Conservation (phyloP, 176 grass and related monocot species). For the Oryza meridionalis region DNA sequence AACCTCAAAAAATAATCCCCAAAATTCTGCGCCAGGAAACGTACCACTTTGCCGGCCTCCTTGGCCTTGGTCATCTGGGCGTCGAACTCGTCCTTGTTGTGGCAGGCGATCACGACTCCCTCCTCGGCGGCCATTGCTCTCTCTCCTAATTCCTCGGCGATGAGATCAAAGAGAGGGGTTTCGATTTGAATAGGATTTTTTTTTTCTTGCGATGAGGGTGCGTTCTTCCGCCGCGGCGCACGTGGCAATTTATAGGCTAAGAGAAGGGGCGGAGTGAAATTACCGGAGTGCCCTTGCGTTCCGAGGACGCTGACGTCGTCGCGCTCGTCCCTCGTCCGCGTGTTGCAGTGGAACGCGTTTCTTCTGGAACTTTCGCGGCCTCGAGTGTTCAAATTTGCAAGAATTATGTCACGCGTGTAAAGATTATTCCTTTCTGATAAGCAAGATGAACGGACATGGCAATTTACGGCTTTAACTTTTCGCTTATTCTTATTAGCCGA, state of each 20-base stretch:
- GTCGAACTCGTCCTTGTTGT: constrained; percentile 55
- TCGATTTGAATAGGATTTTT: background rate
- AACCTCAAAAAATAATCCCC: background rate
- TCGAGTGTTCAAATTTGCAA: background rate
- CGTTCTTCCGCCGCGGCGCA: background rate
- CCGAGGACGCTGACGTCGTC: background rate
- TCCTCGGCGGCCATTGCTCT: constrained; percentile 65
- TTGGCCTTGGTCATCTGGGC: constrained; percentile 47
- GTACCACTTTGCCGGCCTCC: constrained; percentile 59
- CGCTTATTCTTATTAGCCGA: too few relatives aligned
- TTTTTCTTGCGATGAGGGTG: background rate
- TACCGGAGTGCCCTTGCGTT: background rate
- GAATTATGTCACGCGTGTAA: too few relatives aligned
- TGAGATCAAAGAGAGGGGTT: background rate
- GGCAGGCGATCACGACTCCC: constrained; percentile 70
- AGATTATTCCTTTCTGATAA: background rate
- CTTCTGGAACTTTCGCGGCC: constrained; percentile 17
- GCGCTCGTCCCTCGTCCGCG: constrained; percentile 20
- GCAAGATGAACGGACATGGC: too few relatives aligned
- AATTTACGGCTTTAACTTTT: too few relatives aligned
- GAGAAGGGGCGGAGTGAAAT: background rate
- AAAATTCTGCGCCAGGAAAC: background rate
- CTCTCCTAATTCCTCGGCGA: background rate
- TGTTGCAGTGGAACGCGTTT: background rate
- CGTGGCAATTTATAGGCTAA: background rate